phyloP scores from a whole-genome alignment of 2,329 filamentous ascomycete genomes.

The Cephalotrichum gorgonifer region DNA sequence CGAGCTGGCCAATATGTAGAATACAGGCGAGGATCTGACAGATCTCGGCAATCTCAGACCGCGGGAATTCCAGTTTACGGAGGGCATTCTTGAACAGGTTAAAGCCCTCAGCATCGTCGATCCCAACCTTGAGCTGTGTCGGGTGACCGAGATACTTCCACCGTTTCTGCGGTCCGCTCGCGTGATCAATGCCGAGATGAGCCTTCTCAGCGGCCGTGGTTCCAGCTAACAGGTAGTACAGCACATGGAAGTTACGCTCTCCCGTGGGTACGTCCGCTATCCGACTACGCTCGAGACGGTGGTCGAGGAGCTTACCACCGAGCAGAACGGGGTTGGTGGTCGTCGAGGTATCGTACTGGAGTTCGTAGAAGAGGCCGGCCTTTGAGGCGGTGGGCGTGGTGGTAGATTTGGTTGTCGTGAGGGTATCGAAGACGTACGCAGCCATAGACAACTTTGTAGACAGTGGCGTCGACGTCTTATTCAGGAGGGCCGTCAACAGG shows the following conservation, averaged over 20 bases:
- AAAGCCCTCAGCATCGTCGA: constrained; percentile 93
- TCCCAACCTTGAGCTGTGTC: constrained; percentile 91
- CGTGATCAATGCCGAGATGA: constrained; percentile 58
- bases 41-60: constrained; percentile 89
- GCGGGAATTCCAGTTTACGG: constrained; percentile 85
- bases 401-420: constrained; percentile 94
- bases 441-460: constrained; percentile 90
- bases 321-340: constrained; percentile 78
- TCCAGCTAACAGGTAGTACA: constrained; percentile 91
- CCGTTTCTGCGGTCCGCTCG: constrained; percentile 53
- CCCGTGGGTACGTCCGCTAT: constrained; percentile 89
- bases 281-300: constrained; percentile 82
- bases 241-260: constrained; percentile 89
- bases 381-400: constrained; percentile 95
- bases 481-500: constrained; percentile 72
- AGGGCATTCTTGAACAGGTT: constrained; percentile 95
- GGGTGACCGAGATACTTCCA: constrained; percentile 97
- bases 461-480: constrained; percentile 83
- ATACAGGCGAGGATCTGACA: constrained; percentile 91
- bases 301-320: constrained; percentile 88
- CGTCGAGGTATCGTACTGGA: constrained; percentile 89
- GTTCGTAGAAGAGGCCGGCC: constrained; percentile 86
- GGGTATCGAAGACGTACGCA: constrained; percentile 87
- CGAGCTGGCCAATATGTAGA: constrained; percentile 93
- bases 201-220: constrained; percentile 84